Base-by-base conservation (phyloP, 2,329 filamentous ascomycete genomes). In the Rhynchosporium secalis region DNA sequence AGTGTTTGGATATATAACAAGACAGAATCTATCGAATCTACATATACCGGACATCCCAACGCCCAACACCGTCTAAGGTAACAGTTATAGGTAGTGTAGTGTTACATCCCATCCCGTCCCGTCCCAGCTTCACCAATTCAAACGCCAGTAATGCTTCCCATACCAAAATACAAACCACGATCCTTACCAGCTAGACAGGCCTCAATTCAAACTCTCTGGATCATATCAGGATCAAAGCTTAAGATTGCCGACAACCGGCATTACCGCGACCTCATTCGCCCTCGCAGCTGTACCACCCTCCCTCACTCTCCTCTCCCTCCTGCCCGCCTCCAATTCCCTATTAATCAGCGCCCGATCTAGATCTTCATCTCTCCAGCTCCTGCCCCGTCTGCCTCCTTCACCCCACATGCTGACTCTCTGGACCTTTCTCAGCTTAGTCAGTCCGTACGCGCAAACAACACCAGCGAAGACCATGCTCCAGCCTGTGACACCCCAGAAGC, bases 331-430 rank as follows among this genome's bases (percentile, higher is more conserved):
- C n/a, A 72, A 15, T 4, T 66, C 68, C 15, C 58, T 62, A 41
- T 61, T 61, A n/a, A 63, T 67, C 43, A 62, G 43, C 26, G 59
- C 59, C 7, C 59, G 33, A 52, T 61, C 59, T 12, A 57, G 26
- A 40, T 71, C 70, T 51, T 68, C 69, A 51, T 68, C 65, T 48
- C 72, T 71, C 70, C 72, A 73, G 49, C 67, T 71, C 4, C 72
- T 58, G 1, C 71, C 70, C 51, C 63, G 66, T 36, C 66, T 60
- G 2, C 73, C 72, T 3, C 64, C 66, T 64, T 74, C 73, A 28
- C 73, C 71, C 71, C 72, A 93, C 92, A 97, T 96, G 73, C 89
- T 91, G 66, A 97, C 87, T 65, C 92, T 85, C 79, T 96, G 92
- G 31, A 96, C 90, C 73, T 89, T 90, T 67, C 91, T 86, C 66